Evolutionary conservation across 352 stramenopile genomes (phyloP).

Genomic region (Pilasporangium apinafurcum): DNA sequence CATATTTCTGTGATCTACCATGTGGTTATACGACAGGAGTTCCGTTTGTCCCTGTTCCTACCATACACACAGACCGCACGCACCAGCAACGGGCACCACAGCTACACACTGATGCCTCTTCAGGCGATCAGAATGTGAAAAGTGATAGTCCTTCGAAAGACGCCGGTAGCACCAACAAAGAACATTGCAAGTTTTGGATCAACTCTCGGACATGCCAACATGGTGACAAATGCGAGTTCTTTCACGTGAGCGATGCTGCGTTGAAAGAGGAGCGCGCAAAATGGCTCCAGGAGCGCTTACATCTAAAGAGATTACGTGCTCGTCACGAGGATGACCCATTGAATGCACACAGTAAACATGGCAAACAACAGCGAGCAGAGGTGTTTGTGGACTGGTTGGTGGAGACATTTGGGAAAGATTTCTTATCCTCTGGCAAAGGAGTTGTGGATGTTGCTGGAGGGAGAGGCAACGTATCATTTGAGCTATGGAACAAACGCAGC

Average conservation of each 20-base stretch:
- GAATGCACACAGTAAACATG: slow-evolving; percentile 64
- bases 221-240: slow-evolving; percentile 58
- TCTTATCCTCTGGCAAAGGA: slow-evolving; percentile 37
- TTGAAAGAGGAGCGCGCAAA: slow-evolving; percentile 39
- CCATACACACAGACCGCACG: slow-evolving; percentile 14
- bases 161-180: neutral
- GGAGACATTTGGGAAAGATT: slow-evolving; percentile 44
- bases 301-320: slow-evolving; percentile 48
- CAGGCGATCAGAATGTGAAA: slow-evolving; percentile 1
- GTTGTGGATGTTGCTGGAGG: slow-evolving; percentile 83
- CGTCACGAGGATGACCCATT: slow-evolving; percentile 51
- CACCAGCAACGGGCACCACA: neutral
- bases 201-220: slow-evolving; percentile 70
- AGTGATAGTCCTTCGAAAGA: too few species aligned
- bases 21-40: slow-evolving; percentile 12
- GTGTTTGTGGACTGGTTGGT: slow-evolving; percentile 80
- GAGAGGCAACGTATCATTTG: slow-evolving; percentile 72
- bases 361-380: slow-evolving; percentile 62
- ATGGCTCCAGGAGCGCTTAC: slow-evolving; percentile 60
- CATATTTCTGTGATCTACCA: too few species aligned
- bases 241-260: slow-evolving; percentile 38
- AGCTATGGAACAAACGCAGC: slow-evolving; percentile 78
- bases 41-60: slow-evolving; percentile 53
- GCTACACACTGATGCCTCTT: neutral
- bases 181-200: slow-evolving; percentile 82